These are phyloP conservation scores for Macrocybe gigantea DNA, from an alignment of 768 basidiomycete genomes.

Conservation along the genomic window DNA sequence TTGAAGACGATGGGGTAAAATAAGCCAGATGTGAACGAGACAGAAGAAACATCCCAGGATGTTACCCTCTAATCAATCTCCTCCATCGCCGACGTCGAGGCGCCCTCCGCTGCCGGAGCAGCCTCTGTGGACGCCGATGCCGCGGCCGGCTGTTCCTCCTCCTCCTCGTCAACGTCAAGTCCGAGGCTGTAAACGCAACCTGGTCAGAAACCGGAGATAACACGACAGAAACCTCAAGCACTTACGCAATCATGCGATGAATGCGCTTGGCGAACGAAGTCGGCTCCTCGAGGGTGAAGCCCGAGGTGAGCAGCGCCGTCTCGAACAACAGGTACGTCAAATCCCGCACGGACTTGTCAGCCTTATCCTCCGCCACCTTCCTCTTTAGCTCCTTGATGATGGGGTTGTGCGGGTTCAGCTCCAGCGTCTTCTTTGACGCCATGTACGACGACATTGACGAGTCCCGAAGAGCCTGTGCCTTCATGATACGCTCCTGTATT, in stretches of 20 bases:
- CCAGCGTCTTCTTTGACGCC: slow-evolving; percentile 97
- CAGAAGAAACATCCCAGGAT: slow-evolving; percentile 13
- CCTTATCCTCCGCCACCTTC: slow-evolving; percentile 95
- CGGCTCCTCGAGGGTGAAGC: slow-evolving; percentile 94
- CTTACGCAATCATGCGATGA: slow-evolving; percentile 90
- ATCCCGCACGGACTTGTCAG: slow-evolving; percentile 97
- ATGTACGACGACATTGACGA: slow-evolving; percentile 99
- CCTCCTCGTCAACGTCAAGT: slow-evolving; percentile 83
- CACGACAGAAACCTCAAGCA: slow-evolving; percentile 6
- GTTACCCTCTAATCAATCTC: slow-evolving; percentile 72
- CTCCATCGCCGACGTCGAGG: slow-evolving; percentile 87
- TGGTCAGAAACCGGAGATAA: slow-evolving; percentile 4
- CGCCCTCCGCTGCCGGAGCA: slow-evolving; percentile 49
- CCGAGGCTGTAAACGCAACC: slow-evolving; percentile 44
- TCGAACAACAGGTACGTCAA: slow-evolving; percentile 94
- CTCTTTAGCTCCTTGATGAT: slow-evolving; percentile 96
- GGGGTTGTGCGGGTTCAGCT: slow-evolving; percentile 87
- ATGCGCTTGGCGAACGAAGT: slow-evolving; percentile 94
- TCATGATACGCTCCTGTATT: slow-evolving; percentile 91
- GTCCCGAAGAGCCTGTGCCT: slow-evolving; percentile 94
- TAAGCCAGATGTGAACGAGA: slow-evolving; percentile 16
- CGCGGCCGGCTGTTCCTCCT: slow-evolving; percentile 41
- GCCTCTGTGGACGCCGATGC: slow-evolving; percentile 41
- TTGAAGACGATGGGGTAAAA: slow-evolving; percentile 24
- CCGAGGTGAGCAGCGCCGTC: slow-evolving; percentile 92